Conservation (phyloP, 2,329 filamentous ascomycete genomes). For the Ceratocystis eucalypticola region DNA sequence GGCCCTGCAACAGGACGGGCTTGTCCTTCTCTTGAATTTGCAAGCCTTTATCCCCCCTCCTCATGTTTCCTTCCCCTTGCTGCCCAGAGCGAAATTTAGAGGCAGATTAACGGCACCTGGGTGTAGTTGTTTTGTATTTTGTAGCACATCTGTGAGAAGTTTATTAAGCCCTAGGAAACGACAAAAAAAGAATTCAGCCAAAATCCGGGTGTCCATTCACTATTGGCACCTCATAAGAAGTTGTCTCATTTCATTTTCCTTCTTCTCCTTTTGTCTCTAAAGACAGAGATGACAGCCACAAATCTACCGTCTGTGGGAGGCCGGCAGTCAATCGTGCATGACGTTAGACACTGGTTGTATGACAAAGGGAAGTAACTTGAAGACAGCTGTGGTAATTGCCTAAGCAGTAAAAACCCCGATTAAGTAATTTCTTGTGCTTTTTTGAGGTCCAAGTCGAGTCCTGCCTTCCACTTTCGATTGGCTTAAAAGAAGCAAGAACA, state of each 20-base stretch:
- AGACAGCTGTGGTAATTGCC: not conserved
- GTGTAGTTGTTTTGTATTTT: too few species aligned
- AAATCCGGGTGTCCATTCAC: not conserved
- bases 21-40: too few species aligned
- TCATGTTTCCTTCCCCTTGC: too few species aligned
- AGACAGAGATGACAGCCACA: not conserved
- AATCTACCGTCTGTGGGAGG: not conserved
- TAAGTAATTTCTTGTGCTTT: not conserved
- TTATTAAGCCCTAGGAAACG: too few species aligned
- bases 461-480: not conserved
- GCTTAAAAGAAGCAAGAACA: not conserved
- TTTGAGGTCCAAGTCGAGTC: too few species aligned
- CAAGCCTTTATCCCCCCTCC: too few species aligned
- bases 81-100: too few species aligned
- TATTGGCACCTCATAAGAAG: not conserved
- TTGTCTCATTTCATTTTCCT: not conserved
- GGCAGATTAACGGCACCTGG: too few species aligned
- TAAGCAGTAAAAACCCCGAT: not conserved
- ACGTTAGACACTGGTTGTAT: not conserved
- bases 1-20: too few species aligned
- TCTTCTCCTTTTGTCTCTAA: not conserved
- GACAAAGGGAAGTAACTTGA: not conserved
- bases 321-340: not conserved
- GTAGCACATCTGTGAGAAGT: too few species aligned
- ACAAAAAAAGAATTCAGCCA: not conserved